Base-by-base conservation (phyloP, 345 rosid genomes). In the Syzygium aqueum region DNA sequence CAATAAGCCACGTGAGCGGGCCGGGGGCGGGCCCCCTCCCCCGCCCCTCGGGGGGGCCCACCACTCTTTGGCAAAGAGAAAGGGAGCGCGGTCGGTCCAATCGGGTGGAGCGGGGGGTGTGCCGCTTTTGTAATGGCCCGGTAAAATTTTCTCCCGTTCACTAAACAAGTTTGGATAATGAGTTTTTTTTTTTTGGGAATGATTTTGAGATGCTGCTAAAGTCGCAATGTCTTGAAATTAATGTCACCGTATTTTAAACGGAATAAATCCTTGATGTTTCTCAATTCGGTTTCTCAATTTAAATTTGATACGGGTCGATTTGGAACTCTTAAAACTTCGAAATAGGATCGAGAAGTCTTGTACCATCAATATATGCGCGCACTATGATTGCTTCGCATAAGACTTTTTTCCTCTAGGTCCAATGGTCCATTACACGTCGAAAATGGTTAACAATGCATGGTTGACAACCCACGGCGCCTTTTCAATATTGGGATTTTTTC, bases 281-380 rank as follows among this genome's bases (percentile, higher is more conserved):
- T 25, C 16, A 28, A 57, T 6, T 43, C 46, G 46, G 6, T 59
- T 0, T 59, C 65, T 25, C 30, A 12, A 57, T 56, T 56, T 56
- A 56, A 57, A 57, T 10, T 23, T 10, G 28, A 23, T 14, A 5
- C 2, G 63, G 23, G 0, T 23, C 63, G 9, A 5, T 22, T 61
- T 13, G 3, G 3, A n/a, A n/a, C 17, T n/a, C 33, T 17, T 13
- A 2, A 0, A 61, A 61, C 6, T 13, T 61, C 19, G n/a, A 61
- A 61, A 61, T 1, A 0, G 2, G 2, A 61, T 61, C 17, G n/a
- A 61, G 28, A 61, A 51, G 17, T 61, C 33, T n/a, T 0, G 19
- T 13, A 13, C 1, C 0, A 0, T n/a, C 33, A 3, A 61, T n/a
- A 61, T 61, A 6, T 2, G 4, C 13, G 8, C 0, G 1, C 17